phyloP scores from a whole-genome alignment of 176 grass and related monocot genomes.

The Chrysopogon serrulatus region DNA sequence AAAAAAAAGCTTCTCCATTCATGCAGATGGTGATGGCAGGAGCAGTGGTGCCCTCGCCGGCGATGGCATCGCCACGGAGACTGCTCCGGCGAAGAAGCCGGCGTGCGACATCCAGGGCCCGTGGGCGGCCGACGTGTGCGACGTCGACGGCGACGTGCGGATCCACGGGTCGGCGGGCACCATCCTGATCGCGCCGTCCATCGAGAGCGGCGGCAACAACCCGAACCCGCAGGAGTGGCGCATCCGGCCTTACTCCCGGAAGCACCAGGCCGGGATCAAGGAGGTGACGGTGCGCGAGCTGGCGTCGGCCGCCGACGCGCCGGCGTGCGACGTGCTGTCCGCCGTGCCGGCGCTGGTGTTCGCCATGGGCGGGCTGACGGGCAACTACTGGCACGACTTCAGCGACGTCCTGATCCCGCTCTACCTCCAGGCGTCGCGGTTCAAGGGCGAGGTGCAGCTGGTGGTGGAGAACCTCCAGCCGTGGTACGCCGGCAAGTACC shows the following conservation, averaged over 20 bases:
- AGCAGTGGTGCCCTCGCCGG: background rate
- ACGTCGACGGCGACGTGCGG: constrained; percentile 50
- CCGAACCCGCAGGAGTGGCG: constrained; percentile 59
- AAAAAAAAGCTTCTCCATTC: background rate
- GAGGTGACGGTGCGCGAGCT: constrained; percentile 55
- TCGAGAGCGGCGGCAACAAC: constrained; percentile 40
- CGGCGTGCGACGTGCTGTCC: constrained; percentile 34
- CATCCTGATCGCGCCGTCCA: constrained; percentile 43
- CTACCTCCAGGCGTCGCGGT: constrained; percentile 47
- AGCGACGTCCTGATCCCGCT: constrained; percentile 75
- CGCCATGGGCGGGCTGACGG: constrained; percentile 69
- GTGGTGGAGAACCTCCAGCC: constrained; percentile 55
- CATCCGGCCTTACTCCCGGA: constrained; percentile 57
- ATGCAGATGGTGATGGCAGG: constrained; percentile 15
- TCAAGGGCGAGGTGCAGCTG: constrained; percentile 65
- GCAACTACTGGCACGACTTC: constrained; percentile 96
- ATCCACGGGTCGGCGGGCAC: constrained; percentile 37
- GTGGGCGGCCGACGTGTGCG: constrained; percentile 52
- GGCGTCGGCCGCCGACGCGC: constrained; percentile 8
- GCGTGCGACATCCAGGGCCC: constrained; percentile 68
- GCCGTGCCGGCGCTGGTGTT: constrained; percentile 59
- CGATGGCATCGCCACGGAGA: background rate
- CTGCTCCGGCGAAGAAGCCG: constrained; percentile 38
- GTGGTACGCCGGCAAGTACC: constrained; percentile 72
- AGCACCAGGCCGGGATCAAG: constrained; percentile 47